Evolutionary conservation across 495 filamentous ascomycete species (phyloP), one percentile per base, ranked within the genome.

Genomic region (Pseudevernia furfuracea): DNA sequence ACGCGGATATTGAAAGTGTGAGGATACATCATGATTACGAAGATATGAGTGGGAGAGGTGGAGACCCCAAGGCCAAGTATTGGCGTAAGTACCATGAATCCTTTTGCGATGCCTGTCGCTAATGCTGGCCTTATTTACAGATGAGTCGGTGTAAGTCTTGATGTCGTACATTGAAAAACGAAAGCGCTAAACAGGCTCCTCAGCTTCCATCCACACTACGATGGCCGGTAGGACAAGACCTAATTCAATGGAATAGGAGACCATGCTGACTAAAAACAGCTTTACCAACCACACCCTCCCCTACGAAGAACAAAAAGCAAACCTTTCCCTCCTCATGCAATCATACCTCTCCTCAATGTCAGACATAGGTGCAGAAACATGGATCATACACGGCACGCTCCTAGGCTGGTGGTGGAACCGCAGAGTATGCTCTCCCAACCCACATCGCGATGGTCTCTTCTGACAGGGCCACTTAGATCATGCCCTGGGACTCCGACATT

Each of bases 371-470:
- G 80, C 78, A 10, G 81, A 85, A 67, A 86, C 82, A 44, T 86
- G 84, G 84, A 81, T 86, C 48, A 85, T 85, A 79, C 84, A 86
- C 64, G 84, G 84, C 28, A 80, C 80, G 4, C 76, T 86, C 58
- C 72, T 86, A 36, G 79, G 82, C 30, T 85, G 84, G 83, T 86
- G 80, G 80, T 86, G 84, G 84, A 86, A 85, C 70, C 77, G 78
- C 58, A 80, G 80, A 74, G 80, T 79, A 60, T 55, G 64, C 38
- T 38, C 36, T 44, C 38, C 39, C 41, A 10, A 43, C 23, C 48
- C 59, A 32, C 62, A 58, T 43, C 62, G 28, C 58, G 49, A 53
- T 53, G 32, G 32, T 21, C 15, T 38, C 39, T 25, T 32, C 30
- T 36, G 25, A 11, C 15, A n/a, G 23, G 12, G 43, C 62, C 61